phyloP scores from a whole-genome alignment of 192 early-diverging fungal species.

The Entomortierella chlamydospora region DNA sequence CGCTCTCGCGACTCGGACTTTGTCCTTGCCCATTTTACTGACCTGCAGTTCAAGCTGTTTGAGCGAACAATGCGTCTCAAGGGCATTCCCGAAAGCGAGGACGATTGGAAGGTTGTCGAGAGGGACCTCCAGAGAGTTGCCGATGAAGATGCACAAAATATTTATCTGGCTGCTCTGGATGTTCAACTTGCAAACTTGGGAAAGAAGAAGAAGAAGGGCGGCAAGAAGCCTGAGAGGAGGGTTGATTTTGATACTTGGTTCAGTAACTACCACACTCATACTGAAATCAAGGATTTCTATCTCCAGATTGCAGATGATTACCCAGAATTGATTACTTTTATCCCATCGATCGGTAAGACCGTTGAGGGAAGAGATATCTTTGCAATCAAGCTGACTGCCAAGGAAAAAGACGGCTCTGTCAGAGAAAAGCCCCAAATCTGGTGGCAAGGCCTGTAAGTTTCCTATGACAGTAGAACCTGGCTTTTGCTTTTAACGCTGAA shows the following conservation, averaged over 20 bases:
- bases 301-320: slow-evolving; percentile 56
- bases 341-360: slow-evolving; percentile 71
- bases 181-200: not conserved
- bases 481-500: no score
- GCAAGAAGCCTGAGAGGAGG: slow-evolving; percentile 13
- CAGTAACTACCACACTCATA: slow-evolving; percentile 60
- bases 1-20: slow-evolving; percentile 25
- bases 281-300: slow-evolving; percentile 63
- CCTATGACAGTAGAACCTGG: no score
- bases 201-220: slow-evolving; percentile 1
- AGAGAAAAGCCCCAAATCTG: slow-evolving; percentile 51
- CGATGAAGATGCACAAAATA: slow-evolving; percentile 23
- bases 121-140: slow-evolving; percentile 29
- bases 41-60: slow-evolving; percentile 30
- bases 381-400: slow-evolving; percentile 63
- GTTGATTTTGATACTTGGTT: slow-evolving; percentile 58
- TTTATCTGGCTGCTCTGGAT: slow-evolving; percentile 16
- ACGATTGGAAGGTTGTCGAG: slow-evolving; percentile 44
- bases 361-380: slow-evolving; percentile 67
- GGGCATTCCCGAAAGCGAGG: slow-evolving; percentile 11
- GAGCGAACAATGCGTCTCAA: slow-evolving; percentile 13
- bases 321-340: slow-evolving; percentile 61
- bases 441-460: slow-evolving; percentile 55
- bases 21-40: slow-evolving; percentile 41
- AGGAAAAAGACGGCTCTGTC: slow-evolving; percentile 35